These are phyloP conservation scores for Ulmus americana DNA, from an alignment of 331 rosid species.

Conservation along the genomic window DNA sequence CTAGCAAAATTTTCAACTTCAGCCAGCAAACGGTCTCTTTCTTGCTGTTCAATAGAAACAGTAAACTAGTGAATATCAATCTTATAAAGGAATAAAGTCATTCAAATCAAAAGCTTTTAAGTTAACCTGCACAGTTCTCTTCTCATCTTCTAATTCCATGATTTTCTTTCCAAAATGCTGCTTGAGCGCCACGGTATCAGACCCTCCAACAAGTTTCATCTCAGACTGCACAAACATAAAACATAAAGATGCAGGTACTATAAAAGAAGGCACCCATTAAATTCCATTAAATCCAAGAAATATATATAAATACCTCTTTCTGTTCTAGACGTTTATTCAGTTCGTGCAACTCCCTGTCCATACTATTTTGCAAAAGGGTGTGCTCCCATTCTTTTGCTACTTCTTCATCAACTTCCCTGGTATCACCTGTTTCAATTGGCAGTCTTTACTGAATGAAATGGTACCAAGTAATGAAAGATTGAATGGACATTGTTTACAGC, in stretches of 20 bases:
- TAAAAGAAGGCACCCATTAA: not conserved
- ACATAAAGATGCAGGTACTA: slow-evolving; percentile 4
- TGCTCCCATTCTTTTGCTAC: slow-evolving; percentile 97
- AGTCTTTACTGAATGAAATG: slow-evolving; percentile 21
- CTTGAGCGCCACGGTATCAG: slow-evolving; percentile 74
- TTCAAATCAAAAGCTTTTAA: slow-evolving; percentile 22
- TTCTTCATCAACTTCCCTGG: slow-evolving; percentile 84
- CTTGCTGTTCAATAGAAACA: slow-evolving; percentile 54
- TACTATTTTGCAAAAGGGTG: slow-evolving; percentile 83
- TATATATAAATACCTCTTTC: slow-evolving; percentile 65
- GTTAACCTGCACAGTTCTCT: slow-evolving; percentile 79
- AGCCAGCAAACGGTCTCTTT: slow-evolving; percentile 84
- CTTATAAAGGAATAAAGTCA: slow-evolving; percentile 16
- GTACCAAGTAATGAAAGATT: slow-evolving; percentile 12
- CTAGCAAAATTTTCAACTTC: slow-evolving; percentile 95
- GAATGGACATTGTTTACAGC: slow-evolving; percentile 3
- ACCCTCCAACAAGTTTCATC: slow-evolving; percentile 82
- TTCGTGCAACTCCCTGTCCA: slow-evolving; percentile 94
- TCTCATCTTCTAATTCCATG: slow-evolving; percentile 89
- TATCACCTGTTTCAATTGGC: slow-evolving; percentile 55
- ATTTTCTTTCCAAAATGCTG: slow-evolving; percentile 97
- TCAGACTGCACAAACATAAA: slow-evolving; percentile 54
- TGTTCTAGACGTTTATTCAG: slow-evolving; percentile 88
- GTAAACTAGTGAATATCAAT: slow-evolving; percentile 24
- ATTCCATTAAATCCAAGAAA: not conserved